phyloP scores from a whole-genome alignment of 2,329 filamentous ascomycete species.

The Fusarium subtropicale region DNA sequence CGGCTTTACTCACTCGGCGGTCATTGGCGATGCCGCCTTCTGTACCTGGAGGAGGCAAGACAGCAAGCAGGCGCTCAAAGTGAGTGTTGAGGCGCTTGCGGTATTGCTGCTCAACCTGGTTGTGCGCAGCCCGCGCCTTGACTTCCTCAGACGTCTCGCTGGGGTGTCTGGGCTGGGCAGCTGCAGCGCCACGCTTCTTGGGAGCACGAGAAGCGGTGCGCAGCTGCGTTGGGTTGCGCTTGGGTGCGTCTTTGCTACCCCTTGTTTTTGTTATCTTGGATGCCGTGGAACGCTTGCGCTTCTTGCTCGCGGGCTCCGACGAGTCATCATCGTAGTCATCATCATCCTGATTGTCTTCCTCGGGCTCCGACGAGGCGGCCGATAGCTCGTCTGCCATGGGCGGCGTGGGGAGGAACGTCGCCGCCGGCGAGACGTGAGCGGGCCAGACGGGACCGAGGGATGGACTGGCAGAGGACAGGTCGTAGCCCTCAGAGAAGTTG shows the following conservation, averaged over 20 bases:
- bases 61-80: slow-evolving; percentile 58
- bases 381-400: slow-evolving; percentile 45
- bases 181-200: slow-evolving; percentile 40
- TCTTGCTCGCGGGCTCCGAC: slow-evolving; percentile 26
- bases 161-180: slow-evolving; percentile 36
- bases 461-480: slow-evolving; percentile 33
- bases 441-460: slow-evolving; percentile 39
- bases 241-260: slow-evolving; percentile 14
- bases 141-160: slow-evolving; percentile 45
- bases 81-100: slow-evolving; percentile 60
- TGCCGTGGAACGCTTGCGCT: slow-evolving; percentile 34
- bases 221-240: slow-evolving; percentile 40
- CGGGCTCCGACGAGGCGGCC: slow-evolving; percentile 28
- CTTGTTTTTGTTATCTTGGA: slow-evolving; percentile 15
- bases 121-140: slow-evolving; percentile 53
- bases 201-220: slow-evolving; percentile 45
- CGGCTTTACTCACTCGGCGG: slow-evolving; percentile 57
- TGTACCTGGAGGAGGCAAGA: slow-evolving; percentile 52
- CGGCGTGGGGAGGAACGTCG: slow-evolving; percentile 43
- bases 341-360: slow-evolving; percentile 35
- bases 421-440: slow-evolving; percentile 39
- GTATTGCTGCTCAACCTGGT: slow-evolving; percentile 63
- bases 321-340: slow-evolving; percentile 30
- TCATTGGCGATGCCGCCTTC: slow-evolving; percentile 48
- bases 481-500: slow-evolving; percentile 38